Base-by-base conservation (phyloP, 306 rosid genomes). In the Begonia loranthoides region DNA sequence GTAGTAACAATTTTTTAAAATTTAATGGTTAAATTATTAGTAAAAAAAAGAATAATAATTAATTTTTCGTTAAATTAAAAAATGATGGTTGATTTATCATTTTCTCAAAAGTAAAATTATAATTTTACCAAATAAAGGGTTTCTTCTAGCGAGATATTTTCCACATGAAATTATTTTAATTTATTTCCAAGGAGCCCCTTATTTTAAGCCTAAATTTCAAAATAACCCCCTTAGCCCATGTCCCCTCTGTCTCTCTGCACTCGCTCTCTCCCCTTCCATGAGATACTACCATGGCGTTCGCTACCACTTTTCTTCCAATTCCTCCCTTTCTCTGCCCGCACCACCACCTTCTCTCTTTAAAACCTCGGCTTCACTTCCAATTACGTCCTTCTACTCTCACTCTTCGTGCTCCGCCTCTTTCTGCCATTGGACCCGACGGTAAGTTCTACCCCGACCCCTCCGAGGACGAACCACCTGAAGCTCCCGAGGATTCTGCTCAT, bases 381-480 rank as follows among this genome's bases (percentile, higher is more conserved):
- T 49, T 17, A 48, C 52, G 50, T 57, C 60, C 65, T 44, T 56
- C 67, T 12, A 13, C 47, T 12, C 58, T 19, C 12, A 66, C 67
- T 14, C 61, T 55, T 13, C 71, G 61, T 19, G 48, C 79, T 21
- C 69, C 71, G 38, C 45, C 76, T 36, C 73, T 74, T 16, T 33
- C 64, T 33, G 79, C 92, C 12, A 74, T 74, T 15, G 80, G 86
- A 6, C 68, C 77, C 9, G 81, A 82, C 66, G 85, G 78, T 4
- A 85, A 78, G 63, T 85, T 50, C 81, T 82, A 85, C 64, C 97
- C 92, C 4, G 70, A 75, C 74, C 83, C 94, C 1, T 68, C 76
- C 7, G 96, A 86, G 54, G 84, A 86, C 33, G 99, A 86, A 70
- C 99, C 94, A 1, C 99, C 94, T 0, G 96, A 90, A 36, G 80